Base-by-base conservation (phyloP, 2,329 filamentous ascomycete species). In the Penicillium brevicompactum region DNA sequence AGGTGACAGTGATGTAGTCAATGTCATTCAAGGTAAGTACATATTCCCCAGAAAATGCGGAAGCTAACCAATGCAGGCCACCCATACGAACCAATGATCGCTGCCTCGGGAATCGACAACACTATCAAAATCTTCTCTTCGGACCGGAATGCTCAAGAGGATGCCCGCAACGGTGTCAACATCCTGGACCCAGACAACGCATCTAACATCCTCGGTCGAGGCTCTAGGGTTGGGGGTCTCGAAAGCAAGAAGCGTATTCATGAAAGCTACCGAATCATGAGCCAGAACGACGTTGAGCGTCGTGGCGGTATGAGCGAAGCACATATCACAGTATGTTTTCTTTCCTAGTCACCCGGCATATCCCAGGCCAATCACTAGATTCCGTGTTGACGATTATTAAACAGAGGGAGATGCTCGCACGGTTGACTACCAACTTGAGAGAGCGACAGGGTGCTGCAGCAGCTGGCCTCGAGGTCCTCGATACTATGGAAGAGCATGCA, bases 1-100 rank as follows among this genome's bases (percentile, higher is more conserved):
- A 67, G 86, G 84, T 1, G 86, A 89, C 66, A 83, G 83, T 22
- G 86, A 89, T 59, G 84, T 87, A n/a, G 86, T 88, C 53, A 89
- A 89, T 63, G 86, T 89, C 14, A 76, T 87, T 13, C 84, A 87
- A 78, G 84, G 83, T 81, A 67, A 46, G 70, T 61, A 49, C 10
- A 34, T 27, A 3, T 5, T 10, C 34, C 11, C 2, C 32, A n/a
- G 11, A 2, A 40, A 13, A 9, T 3, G 30, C 9, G 41, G 22
- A 53, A 16, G 30, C 69, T 55, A 71, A 46, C 46, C 37, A 4
- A 31, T 41, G 14, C 61, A 82, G 83, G 83, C 2, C 86, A 89
- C 67, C 86, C 86, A 1, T 87, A 87, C 62, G 86, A 89, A 67
- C 84, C 86, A 1, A 84, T 84, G 57, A 76, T 89, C 53, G 86